Evolutionary conservation across 2,329 filamentous ascomycete genomes (phyloP).

Genomic region (Hirsutella rhossiliensis): DNA sequence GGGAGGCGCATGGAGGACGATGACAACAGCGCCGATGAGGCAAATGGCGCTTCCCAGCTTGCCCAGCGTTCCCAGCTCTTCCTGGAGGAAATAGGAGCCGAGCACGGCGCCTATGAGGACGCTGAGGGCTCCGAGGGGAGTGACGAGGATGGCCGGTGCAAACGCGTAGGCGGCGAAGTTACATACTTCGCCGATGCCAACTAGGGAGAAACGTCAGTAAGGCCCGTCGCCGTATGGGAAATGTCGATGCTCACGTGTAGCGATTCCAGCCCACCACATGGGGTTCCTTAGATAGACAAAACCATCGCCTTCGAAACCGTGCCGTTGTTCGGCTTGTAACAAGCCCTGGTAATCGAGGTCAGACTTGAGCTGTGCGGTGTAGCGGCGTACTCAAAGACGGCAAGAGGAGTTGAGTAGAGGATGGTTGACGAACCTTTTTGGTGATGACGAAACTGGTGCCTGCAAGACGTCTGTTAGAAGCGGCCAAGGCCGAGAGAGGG

Average conservation of each 20-base stretch:
- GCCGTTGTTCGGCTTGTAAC: constrained; percentile 77
- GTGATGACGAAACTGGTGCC: constrained; percentile 98
- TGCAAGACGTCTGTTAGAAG: constrained; percentile 23
- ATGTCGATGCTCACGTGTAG: constrained; percentile 53
- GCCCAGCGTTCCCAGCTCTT: constrained; percentile 79
- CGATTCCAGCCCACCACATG: constrained; percentile 94
- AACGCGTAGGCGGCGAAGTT: constrained; percentile 99
- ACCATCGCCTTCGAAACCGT: constrained; percentile 94
- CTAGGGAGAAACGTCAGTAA: constrained; percentile 31
- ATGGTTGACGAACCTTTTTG: constrained; percentile 60
- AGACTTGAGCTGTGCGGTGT: not conserved
- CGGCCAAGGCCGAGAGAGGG: not conserved
- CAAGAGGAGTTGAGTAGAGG: not conserved
- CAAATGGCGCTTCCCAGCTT: constrained; percentile 95
- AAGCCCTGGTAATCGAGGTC: constrained; percentile 49
- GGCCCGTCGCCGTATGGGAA: not conserved
- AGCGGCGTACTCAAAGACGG: not conserved
- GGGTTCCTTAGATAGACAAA: constrained; percentile 89
- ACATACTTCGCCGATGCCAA: constrained; percentile 86
- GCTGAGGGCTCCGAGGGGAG: constrained; percentile 82
- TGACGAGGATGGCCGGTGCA: constrained; percentile 95
- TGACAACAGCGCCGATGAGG: constrained; percentile 90
- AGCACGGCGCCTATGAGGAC: constrained; percentile 92
- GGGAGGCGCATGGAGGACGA: constrained; percentile 91
- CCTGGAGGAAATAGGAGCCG: constrained; percentile 86